Base-by-base conservation (phyloP, 805 yeast species). In the Yamadazyma akitaensis region DNA sequence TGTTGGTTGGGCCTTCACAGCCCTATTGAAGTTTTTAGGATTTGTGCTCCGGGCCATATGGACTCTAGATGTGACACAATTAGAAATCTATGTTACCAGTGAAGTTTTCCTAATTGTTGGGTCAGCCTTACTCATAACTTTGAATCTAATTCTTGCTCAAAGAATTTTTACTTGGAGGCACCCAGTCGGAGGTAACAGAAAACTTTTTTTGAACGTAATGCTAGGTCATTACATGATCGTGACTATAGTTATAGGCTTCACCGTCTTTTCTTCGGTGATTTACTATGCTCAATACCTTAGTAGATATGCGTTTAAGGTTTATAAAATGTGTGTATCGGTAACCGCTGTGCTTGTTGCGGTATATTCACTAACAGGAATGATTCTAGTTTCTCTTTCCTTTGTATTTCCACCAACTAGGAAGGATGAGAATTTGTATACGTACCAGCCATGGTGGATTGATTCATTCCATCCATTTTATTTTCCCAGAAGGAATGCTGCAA, bases 401-500 rank as follows among this genome's bases (percentile, higher is more conserved):
- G 30, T 3, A 60, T 80, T 37, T 44, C 60, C 12, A 46, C 81
- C 88, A 14, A 78, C 86, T 11, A 49, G 67, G 31, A 67, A 64
- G 40, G 80, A 79, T 51, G 73, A 72, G 50, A 60, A 64, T 33
- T 68, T 82, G 32, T 73, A 77, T 56, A 80, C 81, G 53, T 85
- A 79, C 61, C 87, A 81, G 61, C 88, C 95, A 34, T 82, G 84
- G 77, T 86, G 94, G 94, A 80, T 86, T 59, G 81, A 82, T 62
- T 73, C 80, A 5, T 84, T 85, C 55, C 58, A 68, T 24, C 73
- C 82, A 16, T 68, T 72, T 43, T 86, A 85, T 62, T 85, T 72
- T 64, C 83, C 81, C n/a, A 69, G 73, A 52, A 75, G 72, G 48
- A 72, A 73, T 45, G 80, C 88, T 1, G 68, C 75, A 8, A 65